Evolutionary conservation across 2,329 filamentous ascomycete species (phyloP), one percentile per base, ranked within the genome.

Genomic region (Sporothrix inflata): DNA sequence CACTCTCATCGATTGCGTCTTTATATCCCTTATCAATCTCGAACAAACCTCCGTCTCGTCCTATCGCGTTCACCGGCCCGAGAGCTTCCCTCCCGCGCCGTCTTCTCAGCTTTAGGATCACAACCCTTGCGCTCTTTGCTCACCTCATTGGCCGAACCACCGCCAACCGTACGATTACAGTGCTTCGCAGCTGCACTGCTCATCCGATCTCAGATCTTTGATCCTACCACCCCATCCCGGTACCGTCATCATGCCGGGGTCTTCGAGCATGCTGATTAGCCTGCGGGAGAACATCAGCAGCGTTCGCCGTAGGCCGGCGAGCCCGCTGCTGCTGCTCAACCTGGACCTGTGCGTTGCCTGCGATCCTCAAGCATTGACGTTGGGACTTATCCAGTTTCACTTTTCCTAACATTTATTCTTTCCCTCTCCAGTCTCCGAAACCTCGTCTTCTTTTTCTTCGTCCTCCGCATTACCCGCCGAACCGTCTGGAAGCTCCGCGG

Each of bases 361-460:
- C 7, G n/a, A 19, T 7, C 47, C 14, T 34, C 4, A 16, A 6
- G 30, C 30, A 3, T 3, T 53, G 49, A 21, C n/a, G 11, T 53
- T 24, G 49, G 49, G 21, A 11, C 14, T 57, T 34, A n/a, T 38
- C 11, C 4, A 16, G 24, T 16, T 16, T 24, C 9, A 3, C 6
- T 7, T 53, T 21, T 34, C 8, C 57, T 63, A 14, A 63, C 57
- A 24, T 40, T 21, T 8, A 2, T 16, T 27, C 21, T 19, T 24
- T 40, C 34, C 5, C 30, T 27, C 38, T 14, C 5, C 12, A 95
- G 93, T 73, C 79, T 97, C 74, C 92, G 93, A 71, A 97, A 98
- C 80, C 85, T 98, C 73, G 85, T 98, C 77, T 97, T 98, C 81
- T 86, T 94, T 79, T 88, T 97, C 77, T 98, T 98, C 83, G 81